These are phyloP conservation scores for Paracamarosporium sp. DNA, from an alignment of 2,329 filamentous ascomycete genomes.

Conservation along the genomic window DNA sequence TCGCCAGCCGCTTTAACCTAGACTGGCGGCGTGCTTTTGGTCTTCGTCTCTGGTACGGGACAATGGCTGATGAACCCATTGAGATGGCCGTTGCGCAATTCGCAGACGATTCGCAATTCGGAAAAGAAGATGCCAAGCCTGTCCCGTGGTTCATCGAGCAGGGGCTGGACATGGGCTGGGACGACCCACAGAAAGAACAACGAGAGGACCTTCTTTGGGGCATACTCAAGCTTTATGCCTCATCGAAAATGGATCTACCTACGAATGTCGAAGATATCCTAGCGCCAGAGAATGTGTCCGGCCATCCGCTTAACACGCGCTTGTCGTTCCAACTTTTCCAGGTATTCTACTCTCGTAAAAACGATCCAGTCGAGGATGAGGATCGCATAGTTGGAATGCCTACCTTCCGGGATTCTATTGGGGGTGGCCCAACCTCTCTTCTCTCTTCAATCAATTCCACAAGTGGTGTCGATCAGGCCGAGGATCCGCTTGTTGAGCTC, in stretches of 20 bases:
- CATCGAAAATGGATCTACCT: conserved; percentile 52
- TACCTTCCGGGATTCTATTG: conserved; percentile 25
- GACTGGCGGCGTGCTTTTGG: conserved; percentile 96
- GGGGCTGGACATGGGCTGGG: conserved; percentile 64
- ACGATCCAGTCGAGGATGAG: conserved; percentile 30
- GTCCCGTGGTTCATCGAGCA: conserved; percentile 73
- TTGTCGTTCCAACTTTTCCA: conserved; percentile 86
- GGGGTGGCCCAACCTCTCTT: conserved; percentile 26
- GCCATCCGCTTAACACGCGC: conserved; percentile 76
- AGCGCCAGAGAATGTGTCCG: conserved; percentile 76
- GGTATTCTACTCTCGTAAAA: conserved; percentile 45
- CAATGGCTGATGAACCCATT: conserved; percentile 71
- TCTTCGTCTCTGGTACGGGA: conserved; percentile 87
- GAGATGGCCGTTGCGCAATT: conserved; percentile 76
- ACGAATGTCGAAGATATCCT: conserved; percentile 71
- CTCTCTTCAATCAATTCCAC: conserved; percentile 37
- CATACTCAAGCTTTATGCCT: conserved; percentile 79
- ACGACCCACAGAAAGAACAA: conserved; percentile 63
- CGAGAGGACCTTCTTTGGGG: conserved; percentile 87
- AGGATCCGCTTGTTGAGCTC: conserved; percentile 64
- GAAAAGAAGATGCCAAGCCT: conserved; percentile 72
- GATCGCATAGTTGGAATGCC: conserved; percentile 42
- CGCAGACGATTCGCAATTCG: conserved; percentile 73
- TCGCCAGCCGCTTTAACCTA: conserved; percentile 82
- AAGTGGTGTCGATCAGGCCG: conserved; percentile 55